Percentiles rank a stretch among this genome's conserved stretches.
phyloP scores from a whole-genome alignment of 371 early-diverging fungal species.

The Basidiobolus meristosporus region DNA sequence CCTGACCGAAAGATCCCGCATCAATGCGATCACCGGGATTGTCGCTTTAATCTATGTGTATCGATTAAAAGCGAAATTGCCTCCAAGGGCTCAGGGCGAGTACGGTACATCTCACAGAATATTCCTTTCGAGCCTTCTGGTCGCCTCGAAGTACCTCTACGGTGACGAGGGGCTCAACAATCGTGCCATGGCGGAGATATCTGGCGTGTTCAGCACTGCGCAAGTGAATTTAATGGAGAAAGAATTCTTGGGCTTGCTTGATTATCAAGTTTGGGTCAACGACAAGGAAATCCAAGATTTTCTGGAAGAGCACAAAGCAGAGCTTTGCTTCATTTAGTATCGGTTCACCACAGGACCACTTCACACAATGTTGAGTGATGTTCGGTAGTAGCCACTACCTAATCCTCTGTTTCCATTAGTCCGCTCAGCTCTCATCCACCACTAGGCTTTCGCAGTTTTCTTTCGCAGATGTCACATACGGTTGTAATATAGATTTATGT shows the following conservation, averaged over 20 bases:
- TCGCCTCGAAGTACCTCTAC: constrained; percentile 34
- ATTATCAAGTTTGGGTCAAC: constrained; percentile 15
- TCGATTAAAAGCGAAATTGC: constrained; percentile 36
- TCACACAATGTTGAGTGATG: too few relatives aligned
- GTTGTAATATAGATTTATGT: too few relatives aligned
- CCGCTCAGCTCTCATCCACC: too few relatives aligned
- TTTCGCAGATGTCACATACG: too few relatives aligned
- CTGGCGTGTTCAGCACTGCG: constrained; percentile 30
- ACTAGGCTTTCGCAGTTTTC: too few relatives aligned
- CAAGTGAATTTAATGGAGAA: constrained; percentile 52
- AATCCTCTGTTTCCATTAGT: too few relatives aligned
- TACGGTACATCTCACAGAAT: constrained; percentile 58
- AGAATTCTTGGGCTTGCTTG: constrained; percentile 31
- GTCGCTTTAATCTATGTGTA: constrained; percentile 37
- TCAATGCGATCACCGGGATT: constrained; percentile 4
- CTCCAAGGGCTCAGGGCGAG: constrained; percentile 42
- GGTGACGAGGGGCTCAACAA: constrained; percentile 38
- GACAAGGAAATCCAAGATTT: constrained; percentile 1
- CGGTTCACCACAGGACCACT: too few relatives aligned
- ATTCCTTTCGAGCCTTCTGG: constrained; percentile 44
- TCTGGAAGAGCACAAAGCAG: constrained; percentile 2
- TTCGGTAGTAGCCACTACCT: too few relatives aligned
- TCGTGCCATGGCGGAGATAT: constrained; percentile 32
- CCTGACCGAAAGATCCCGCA: constrained; percentile 1
- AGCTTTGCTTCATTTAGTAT: neutral